phyloP scores from a whole-genome alignment of 805 yeast species.

The Cephaloascus albidus region DNA sequence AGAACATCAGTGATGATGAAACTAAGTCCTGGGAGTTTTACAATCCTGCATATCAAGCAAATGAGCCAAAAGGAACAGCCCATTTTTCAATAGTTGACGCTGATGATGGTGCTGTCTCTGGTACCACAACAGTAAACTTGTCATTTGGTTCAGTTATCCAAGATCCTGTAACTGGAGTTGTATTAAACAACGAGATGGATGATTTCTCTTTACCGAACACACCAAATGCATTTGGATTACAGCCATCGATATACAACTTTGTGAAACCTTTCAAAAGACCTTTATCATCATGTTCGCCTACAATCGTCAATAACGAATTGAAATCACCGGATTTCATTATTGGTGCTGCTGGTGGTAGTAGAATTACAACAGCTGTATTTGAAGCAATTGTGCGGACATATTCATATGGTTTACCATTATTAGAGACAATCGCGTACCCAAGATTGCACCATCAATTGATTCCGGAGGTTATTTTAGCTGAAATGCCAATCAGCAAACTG shows the following conservation, averaged over 20 bases:
- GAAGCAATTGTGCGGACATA: conserved; percentile 68
- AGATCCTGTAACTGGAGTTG: conserved; percentile 74
- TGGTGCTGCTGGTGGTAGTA: conserved; percentile 94
- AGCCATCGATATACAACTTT: conserved; percentile 75
- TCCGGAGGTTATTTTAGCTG: conserved; percentile 62
- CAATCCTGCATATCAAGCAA: conserved; percentile 67
- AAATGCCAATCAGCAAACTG: conserved; percentile 35
- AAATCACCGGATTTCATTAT: conserved; percentile 55
- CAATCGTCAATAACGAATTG: conserved; percentile 40
- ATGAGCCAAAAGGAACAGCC: conserved; percentile 86
- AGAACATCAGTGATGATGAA: conserved; percentile 40
- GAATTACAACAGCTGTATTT: conserved; percentile 74
- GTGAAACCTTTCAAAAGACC: conserved; percentile 76
- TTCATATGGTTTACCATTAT: conserved; percentile 45
- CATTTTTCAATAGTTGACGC: conserved; percentile 76
- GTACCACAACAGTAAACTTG: conserved; percentile 85
- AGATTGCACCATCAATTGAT: conserved; percentile 84
- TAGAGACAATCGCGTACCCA: conserved; percentile 71
- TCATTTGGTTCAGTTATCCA: conserved; percentile 76
- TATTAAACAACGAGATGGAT: conserved; percentile 89
- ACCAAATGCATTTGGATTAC: conserved; percentile 69
- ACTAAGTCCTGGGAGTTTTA: conserved; percentile 71
- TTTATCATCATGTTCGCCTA: conserved; percentile 73
- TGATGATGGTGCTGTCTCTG: conserved; percentile 66
- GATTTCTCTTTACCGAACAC: conserved; percentile 73